Conservation (phyloP, 2,329 filamentous ascomycete genomes). For the Fusarium pseudoanthophilum region DNA sequence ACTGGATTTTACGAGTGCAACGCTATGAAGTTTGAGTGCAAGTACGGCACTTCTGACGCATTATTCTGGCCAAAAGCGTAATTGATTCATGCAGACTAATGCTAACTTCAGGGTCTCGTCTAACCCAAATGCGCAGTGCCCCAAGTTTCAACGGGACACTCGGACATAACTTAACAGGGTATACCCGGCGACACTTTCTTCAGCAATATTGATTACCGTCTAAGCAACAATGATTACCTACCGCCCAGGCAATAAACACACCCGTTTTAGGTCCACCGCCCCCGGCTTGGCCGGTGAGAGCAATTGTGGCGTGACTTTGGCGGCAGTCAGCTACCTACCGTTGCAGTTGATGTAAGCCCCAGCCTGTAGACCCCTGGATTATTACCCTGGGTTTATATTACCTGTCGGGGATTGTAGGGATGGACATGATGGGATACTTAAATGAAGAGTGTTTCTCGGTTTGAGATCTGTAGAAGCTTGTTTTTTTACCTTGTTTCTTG, state of each 20-base stretch:
- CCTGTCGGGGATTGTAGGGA: not conserved
- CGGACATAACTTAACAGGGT: not conserved
- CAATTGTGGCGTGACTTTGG: not conserved
- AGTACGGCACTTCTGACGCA: not conserved
- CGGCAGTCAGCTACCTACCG: not conserved
- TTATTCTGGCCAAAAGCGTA: not conserved
- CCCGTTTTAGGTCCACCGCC: slow-evolving; percentile 16
- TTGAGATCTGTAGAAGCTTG: not conserved
- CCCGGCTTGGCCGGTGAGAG: not conserved
- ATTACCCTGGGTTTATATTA: not conserved
- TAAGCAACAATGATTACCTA: not conserved
- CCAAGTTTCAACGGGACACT: not conserved
- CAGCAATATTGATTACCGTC: not conserved
- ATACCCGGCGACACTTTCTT: not conserved
- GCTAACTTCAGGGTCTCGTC: not conserved
- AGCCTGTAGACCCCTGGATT: not conserved
- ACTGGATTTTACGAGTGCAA: not conserved
- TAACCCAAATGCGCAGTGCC: not conserved
- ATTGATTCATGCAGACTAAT: not conserved
- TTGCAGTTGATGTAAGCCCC: slow-evolving; percentile 13
- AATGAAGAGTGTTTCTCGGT: not conserved
- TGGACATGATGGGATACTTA: not conserved
- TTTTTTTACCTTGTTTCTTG: not conserved
- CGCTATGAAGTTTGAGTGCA: not conserved
- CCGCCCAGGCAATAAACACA: not conserved